phyloP scores from a whole-genome alignment of 306 rosid genomes.

The Ochetophila trinervis region DNA sequence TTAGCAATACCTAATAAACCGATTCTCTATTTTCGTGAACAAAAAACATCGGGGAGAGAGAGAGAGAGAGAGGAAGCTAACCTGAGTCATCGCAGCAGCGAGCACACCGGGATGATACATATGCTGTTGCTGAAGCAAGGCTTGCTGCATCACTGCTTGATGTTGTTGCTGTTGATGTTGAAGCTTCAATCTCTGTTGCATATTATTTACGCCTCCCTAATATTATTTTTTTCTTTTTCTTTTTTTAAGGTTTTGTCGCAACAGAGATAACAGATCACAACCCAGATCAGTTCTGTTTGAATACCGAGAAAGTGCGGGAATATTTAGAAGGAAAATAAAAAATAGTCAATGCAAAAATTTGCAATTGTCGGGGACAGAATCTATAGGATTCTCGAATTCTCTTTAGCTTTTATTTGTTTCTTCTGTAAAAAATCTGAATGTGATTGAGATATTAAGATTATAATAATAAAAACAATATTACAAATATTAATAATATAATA shows the following conservation, averaged over 20 bases:
- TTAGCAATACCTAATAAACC: not conserved
- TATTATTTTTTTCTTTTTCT: too few relatives aligned
- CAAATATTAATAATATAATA: too few relatives aligned
- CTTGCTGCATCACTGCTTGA: slow-evolving; percentile 68
- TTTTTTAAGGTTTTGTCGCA: not conserved
- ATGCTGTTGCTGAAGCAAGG: slow-evolving; percentile 68
- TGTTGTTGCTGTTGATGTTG: slow-evolving; percentile 51
- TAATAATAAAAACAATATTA: too few relatives aligned
- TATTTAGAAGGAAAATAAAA: not conserved
- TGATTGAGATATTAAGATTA: too few relatives aligned
- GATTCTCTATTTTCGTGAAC: not conserved
- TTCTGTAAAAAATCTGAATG: too few relatives aligned
- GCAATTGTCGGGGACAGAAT: not conserved
- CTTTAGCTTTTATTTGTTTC: too few relatives aligned
- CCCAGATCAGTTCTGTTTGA: slow-evolving; percentile 13
- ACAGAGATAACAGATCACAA: slow-evolving; percentile 9
- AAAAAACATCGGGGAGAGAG: too few relatives aligned
- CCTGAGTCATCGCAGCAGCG: slow-evolving; percentile 79
- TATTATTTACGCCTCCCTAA: slow-evolving; percentile 29
- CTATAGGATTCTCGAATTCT: not conserved
- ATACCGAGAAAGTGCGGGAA: slow-evolving; percentile 25
- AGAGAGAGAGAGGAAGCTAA: not conserved
- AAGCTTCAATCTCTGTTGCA: slow-evolving; percentile 67
- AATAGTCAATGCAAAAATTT: too few relatives aligned
- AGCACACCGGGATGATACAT: slow-evolving; percentile 76